Evolutionary conservation across 257 asterid species (phyloP), one percentile per base, ranked within the genome.

Genomic region (Osmanthus fragrans): DNA sequence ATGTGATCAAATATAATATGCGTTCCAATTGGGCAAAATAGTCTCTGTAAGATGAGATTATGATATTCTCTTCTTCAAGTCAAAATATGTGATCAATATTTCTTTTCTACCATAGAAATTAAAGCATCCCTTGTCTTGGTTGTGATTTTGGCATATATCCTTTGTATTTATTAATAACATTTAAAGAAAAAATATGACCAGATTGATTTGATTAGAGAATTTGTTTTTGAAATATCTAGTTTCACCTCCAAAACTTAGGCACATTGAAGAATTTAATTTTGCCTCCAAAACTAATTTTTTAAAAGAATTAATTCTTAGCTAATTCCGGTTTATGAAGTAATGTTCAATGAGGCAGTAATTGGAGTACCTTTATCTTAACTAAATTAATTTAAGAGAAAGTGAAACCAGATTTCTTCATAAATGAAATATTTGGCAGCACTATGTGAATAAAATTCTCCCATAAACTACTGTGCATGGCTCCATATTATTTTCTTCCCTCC

Each of bases 401-500:
- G 21, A 47, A 47, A 47, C 58, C n/a, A 75, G 74, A 30, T 54
- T 15, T 3, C 25, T 32, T 67, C 18, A 11, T 49, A 29, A 18
- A 16, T 72, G 37, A 32, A 67, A 27, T 66, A 67, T 76, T 47
- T 73, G 13, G 73, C 64, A 29, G 21, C 70, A 39, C 33, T 16
- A 16, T 15, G 7, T 16, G 8, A 16, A 21, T 47, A 47, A 45
- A 47, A 4, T 47, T 16, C 58, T 47, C 21, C 58, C 58, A 16
- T 7, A 4, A 47, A 47, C 58, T 47, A 47, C 0, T 47, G 21
- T 47, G 58, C 58, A 15, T 4, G 58, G 16, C 21, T 47, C 58
- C 19, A 12, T 45, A 47, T 3, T 47, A 16, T 47, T 47, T 15
- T n/a, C n/a, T n/a, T 15, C 21, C 58, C 7, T 13, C 56, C 56